These are phyloP conservation scores for Cladosporium sp. DNA, from an alignment of 2,329 filamentous ascomycete genomes.

Conservation along the genomic window DNA sequence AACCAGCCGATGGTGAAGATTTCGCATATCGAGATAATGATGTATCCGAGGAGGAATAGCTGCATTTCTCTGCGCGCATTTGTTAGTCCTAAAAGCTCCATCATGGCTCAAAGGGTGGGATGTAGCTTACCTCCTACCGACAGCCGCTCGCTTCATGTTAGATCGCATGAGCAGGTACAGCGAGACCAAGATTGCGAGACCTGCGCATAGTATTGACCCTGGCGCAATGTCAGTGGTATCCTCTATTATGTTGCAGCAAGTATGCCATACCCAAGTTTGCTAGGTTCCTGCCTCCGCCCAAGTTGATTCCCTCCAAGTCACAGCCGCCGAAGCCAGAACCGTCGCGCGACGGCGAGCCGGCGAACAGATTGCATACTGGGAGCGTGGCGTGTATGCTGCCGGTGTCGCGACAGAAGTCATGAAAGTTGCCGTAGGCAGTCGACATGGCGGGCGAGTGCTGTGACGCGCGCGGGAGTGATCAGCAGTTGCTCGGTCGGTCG, in stretches of 20 bases:
- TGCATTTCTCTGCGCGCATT: slow-evolving; percentile 78
- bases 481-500: not conserved
- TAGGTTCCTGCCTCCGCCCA: slow-evolving; percentile 62
- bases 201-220: slow-evolving; percentile 85
- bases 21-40: slow-evolving; percentile 86
- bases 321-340: slow-evolving; percentile 64
- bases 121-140: slow-evolving; percentile 56
- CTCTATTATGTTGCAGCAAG: slow-evolving; percentile 9
- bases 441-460: slow-evolving; percentile 7
- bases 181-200: slow-evolving; percentile 66
- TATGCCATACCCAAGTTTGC: slow-evolving; percentile 70
- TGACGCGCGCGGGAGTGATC: slow-evolving; percentile 8
- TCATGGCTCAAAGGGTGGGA: not conserved
- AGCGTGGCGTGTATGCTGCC: slow-evolving; percentile 35
- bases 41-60: slow-evolving; percentile 80
- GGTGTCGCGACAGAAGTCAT: slow-evolving; percentile 47
- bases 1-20: slow-evolving; percentile 94
- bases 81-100: not conserved
- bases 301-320: slow-evolving; percentile 66
- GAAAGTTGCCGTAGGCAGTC: slow-evolving; percentile 32
- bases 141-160: slow-evolving; percentile 85
- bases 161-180: slow-evolving; percentile 70
- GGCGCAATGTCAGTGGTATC: slow-evolving; percentile 27
- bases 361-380: slow-evolving; percentile 59
- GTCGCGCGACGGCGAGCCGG: slow-evolving; percentile 53